phyloP scores from a whole-genome alignment of 163 green algal species.

The Trebouxiophyceae sp. region DNA sequence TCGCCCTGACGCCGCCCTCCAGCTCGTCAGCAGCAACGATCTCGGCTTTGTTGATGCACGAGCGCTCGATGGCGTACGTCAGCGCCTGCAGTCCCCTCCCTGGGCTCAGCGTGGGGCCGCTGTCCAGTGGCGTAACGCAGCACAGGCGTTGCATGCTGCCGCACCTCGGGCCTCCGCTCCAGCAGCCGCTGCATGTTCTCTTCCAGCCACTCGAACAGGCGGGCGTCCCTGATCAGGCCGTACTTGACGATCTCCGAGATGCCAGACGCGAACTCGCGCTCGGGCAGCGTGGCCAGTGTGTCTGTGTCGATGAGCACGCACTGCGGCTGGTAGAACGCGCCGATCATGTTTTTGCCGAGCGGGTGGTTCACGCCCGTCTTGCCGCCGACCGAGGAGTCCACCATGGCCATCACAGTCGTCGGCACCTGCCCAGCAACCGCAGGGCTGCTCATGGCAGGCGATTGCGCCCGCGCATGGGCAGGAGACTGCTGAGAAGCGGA shows the following conservation, averaged over 20 bases:
- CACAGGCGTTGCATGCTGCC: too few species aligned
- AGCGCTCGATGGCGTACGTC: constrained; percentile 87
- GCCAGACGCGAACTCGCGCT: constrained; percentile 84
- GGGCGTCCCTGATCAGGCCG: constrained; percentile 89
- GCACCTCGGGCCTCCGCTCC: constrained; percentile 57
- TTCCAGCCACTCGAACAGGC: constrained; percentile 95
- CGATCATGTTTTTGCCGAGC: constrained; percentile 99
- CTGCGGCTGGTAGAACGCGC: constrained; percentile 94
- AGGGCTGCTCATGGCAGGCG: not conserved
- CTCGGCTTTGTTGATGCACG: constrained; percentile 95
- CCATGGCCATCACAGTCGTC: constrained; percentile 87
- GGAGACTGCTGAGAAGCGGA: constrained; percentile 8
- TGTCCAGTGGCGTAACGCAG: too few species aligned
- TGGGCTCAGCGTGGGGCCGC: too few species aligned
- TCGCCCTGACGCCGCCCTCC: constrained; percentile 90
- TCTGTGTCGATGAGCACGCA: constrained; percentile 74
- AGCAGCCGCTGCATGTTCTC: constrained; percentile 73
- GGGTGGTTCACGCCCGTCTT: constrained; percentile 99
- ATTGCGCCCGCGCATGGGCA: not conserved
- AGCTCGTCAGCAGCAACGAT: constrained; percentile 91
- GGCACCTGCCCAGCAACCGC: constrained; percentile 66
- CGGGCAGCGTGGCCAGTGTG: constrained; percentile 70
- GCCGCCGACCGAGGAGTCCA: constrained; percentile 96
- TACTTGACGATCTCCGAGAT: constrained; percentile 98
- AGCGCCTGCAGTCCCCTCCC: constrained; percentile 58